Evolutionary conservation across 108 stramenopile species (phyloP), one percentile per base, ranked within the genome.

Genomic region (Parietichytrium sp.): DNA sequence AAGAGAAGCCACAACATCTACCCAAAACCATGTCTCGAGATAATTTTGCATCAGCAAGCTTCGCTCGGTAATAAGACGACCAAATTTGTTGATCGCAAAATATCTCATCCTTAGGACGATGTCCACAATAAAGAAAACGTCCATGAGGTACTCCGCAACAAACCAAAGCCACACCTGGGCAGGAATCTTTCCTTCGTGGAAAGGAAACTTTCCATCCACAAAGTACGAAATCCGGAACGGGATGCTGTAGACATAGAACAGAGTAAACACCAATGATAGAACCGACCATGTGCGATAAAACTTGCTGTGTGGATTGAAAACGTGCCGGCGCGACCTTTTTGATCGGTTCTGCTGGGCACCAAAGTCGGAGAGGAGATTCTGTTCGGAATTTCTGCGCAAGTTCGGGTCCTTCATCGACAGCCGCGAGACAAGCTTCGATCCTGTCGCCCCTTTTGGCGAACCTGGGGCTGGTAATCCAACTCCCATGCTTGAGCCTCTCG

Each of bases 281-380:
- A 86, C 77, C 50, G 87, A 87, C 85, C 86, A 90, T 25, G 79
- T 45, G 38, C 87, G 82, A 4, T 88, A 47, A 49, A 88, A 88
- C 6, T 20, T 51, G 54, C 80, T 55, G 42, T 85, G 83, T 10
- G 86, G 85, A 51, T 80, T 42, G 54, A 85, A 89, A 12, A 82
- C 31, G 20, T 3, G 26, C 3, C 13, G 10, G 6, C 38, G 38
- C 10, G 61, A 33, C 10, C 38, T 42, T 27, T 36, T 45, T 6
- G 8, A 23, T 7, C 61, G 61, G 38, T 72, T 72, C 61, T 72
- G 36, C 6, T 38, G 6, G 23, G 25, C 23, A 6, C 42, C n/a
- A 1, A 42, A 72, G 0, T 72, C 61, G 33, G 20, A 23, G 6
- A 72, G 20, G 0, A 72, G 61, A 25, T 72, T 33, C 23, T 72